Conservation (phyloP, 441 rosid genomes). For the Kokia cookei region DNA sequence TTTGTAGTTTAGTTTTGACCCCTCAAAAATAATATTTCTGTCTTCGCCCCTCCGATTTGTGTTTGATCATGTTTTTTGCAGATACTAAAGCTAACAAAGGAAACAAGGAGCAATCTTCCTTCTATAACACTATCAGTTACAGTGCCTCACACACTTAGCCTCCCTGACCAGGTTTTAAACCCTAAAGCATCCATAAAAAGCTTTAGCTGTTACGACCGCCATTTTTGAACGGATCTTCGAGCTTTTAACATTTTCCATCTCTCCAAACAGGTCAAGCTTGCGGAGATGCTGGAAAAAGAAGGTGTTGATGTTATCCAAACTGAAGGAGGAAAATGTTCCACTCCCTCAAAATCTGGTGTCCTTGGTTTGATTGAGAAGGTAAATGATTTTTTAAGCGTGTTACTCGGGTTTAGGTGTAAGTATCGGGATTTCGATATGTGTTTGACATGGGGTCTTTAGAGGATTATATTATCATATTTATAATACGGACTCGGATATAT, state of each 20-base stretch:
- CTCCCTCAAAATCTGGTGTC: constrained; percentile 49
- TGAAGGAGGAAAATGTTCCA: constrained; percentile 62
- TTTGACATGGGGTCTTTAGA: background rate
- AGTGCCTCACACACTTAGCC: constrained; percentile 64
- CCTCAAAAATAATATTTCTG: too few species aligned
- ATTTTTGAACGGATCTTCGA: background rate
- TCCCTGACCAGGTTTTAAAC: constrained; percentile 50
- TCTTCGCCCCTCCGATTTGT: background rate
- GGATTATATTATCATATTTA: background rate
- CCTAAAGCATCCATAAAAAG: background rate
- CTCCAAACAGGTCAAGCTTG: constrained; percentile 49
- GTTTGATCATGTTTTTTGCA: constrained; percentile 13
- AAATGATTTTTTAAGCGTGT: background rate
- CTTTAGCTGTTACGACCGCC: background rate
- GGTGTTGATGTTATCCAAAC: constrained; percentile 63
- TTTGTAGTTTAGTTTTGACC: too few species aligned
- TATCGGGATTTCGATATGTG: background rate
- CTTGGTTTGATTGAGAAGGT: constrained; percentile 69
- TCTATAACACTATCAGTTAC: constrained; percentile 51
- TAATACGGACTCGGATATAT: too few species aligned
- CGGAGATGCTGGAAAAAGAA: constrained; percentile 54
- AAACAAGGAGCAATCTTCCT: constrained; percentile 51
- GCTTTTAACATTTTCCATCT: background rate
- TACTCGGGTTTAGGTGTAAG: background rate
- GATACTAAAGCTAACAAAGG: constrained; percentile 50